Conservation (phyloP, 306 rosid species). For the Dalbergia cochinchinensis region DNA sequence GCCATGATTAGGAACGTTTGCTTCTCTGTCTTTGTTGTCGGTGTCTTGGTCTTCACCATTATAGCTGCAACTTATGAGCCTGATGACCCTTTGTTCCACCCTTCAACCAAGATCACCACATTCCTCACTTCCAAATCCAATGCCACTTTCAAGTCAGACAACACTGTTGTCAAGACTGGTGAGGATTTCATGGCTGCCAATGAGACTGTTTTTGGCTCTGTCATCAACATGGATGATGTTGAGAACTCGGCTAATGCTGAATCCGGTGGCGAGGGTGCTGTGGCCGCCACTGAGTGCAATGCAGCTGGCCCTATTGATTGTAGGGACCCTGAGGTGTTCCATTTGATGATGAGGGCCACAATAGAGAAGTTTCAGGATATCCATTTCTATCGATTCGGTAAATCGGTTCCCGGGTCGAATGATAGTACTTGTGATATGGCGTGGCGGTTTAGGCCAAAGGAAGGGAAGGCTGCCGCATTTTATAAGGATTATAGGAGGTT, state of each 20-base stretch:
- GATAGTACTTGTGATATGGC: slow-evolving; percentile 94
- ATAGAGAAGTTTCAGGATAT: slow-evolving; percentile 91
- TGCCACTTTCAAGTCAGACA: slow-evolving; percentile 94
- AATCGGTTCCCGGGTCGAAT: slow-evolving; percentile 69
- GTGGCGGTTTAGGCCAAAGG: slow-evolving; percentile 97
- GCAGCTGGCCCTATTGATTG: slow-evolving; percentile 74
- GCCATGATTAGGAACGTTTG: slow-evolving; percentile 91
- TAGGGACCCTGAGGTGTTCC: slow-evolving; percentile 91
- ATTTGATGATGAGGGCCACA: slow-evolving; percentile 86
- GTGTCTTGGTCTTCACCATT: slow-evolving; percentile 85
- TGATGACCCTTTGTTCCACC: slow-evolving; percentile 96
- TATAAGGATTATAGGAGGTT: slow-evolving; percentile 97
- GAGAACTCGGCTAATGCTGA: slow-evolving; percentile 48
- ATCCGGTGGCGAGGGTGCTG: slow-evolving; percentile 14
- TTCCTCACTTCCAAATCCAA: slow-evolving; percentile 91
- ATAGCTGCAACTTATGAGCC: slow-evolving; percentile 98
- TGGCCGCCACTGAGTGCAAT: slow-evolving; percentile 51
- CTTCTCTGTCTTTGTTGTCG: slow-evolving; percentile 86
- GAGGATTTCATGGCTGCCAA: slow-evolving; percentile 95
- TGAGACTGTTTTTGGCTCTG: slow-evolving; percentile 72
- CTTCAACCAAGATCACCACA: slow-evolving; percentile 87
- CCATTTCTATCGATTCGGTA: slow-evolving; percentile 91
- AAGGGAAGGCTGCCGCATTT: slow-evolving; percentile 89
- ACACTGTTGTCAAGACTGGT: slow-evolving; percentile 83
- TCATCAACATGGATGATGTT: slow-evolving; percentile 74